phyloP scores from a whole-genome alignment of 2,329 filamentous ascomycete genomes.

The Chaetothyriales sp. region DNA sequence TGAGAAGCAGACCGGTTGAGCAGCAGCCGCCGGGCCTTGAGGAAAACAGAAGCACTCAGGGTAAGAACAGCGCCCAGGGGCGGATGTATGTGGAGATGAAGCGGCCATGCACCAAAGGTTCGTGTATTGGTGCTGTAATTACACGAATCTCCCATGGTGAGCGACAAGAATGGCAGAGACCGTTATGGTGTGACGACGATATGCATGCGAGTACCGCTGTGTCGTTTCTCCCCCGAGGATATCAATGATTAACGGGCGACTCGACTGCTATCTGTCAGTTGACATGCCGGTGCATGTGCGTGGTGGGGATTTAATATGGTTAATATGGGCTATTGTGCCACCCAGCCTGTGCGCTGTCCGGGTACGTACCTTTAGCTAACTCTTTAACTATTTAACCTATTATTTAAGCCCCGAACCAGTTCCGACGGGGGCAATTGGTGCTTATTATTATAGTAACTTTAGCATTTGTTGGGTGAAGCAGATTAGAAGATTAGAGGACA shows the following conservation, averaged over 20 bases:
- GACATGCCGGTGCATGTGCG: too few species aligned
- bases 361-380: too few species aligned
- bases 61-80: background rate
- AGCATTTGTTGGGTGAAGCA: too few species aligned
- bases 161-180: background rate
- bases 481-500: too few species aligned
- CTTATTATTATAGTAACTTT: too few species aligned
- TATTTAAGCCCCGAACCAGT: too few species aligned
- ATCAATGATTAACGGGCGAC: background rate
- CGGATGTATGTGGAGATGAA: background rate
- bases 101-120: background rate
- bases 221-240: background rate
- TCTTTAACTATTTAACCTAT: too few species aligned
- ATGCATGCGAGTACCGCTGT: background rate
- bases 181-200: background rate
- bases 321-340: too few species aligned
- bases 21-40: background rate
- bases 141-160: background rate
- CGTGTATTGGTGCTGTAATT: background rate
- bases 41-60: background rate
- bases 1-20: background rate
- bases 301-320: too few species aligned
- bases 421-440: too few species aligned
- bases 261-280: too few species aligned
- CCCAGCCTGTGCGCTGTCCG: too few species aligned